Evolutionary conservation across 306 rosid species (phyloP).

Genomic region (Cicer judaicum): DNA sequence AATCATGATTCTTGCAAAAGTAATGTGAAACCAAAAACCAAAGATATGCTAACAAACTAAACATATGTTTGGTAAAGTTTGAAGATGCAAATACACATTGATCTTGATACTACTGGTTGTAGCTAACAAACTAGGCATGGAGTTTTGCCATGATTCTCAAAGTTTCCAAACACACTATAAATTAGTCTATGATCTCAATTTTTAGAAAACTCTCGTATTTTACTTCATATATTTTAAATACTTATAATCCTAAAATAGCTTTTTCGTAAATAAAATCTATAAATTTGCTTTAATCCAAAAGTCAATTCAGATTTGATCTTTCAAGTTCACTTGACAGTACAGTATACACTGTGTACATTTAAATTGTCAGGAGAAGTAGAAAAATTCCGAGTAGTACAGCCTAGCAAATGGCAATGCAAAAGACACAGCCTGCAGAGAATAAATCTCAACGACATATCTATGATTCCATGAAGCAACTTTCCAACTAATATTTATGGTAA

Average conservation of each 20-base stretch:
- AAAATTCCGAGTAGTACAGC: neutral
- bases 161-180: too few relatives aligned
- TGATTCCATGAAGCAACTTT: conserved; percentile 13
- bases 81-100: too few relatives aligned
- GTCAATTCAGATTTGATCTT: neutral
- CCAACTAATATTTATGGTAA: neutral
- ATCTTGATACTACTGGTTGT: too few relatives aligned
- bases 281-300: neutral
- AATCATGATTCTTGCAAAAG: too few relatives aligned
- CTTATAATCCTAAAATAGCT: neutral
- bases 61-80: too few relatives aligned
- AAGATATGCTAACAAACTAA: too few relatives aligned
- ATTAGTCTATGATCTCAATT: too few relatives aligned
- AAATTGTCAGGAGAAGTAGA: neutral
- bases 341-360: neutral
- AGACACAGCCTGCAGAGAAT: neutral
- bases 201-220: too few relatives aligned
- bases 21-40: too few relatives aligned
- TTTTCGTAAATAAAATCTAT: neutral
- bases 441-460: neutral
- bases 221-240: too few relatives aligned
- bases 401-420: neutral
- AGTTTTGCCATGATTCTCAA: too few relatives aligned
- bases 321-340: neutral
- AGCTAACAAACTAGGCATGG: too few relatives aligned